Evolutionary conservation across 768 basidiomycete species (phyloP).

Genomic region (Trametes cinnabarina): DNA sequence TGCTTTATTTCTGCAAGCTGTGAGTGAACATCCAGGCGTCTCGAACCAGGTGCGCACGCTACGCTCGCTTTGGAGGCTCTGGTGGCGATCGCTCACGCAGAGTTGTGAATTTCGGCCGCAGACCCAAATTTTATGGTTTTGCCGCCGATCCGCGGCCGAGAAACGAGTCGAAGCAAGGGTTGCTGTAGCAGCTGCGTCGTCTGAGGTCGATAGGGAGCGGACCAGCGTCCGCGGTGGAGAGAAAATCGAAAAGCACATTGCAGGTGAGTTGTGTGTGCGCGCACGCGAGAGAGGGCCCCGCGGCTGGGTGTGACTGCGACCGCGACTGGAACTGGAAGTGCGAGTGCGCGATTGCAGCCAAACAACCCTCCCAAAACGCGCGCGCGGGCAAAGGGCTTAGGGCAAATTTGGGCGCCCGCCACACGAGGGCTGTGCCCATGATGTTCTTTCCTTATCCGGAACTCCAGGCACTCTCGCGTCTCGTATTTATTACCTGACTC

Average conservation of each 20-base stretch:
- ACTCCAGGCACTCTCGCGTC: constrained; percentile 22
- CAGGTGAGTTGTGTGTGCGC: constrained; percentile 19
- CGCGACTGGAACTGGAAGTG: background rate
- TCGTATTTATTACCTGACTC: constrained; percentile 29
- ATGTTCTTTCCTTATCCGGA: constrained; percentile 19
- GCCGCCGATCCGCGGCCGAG: constrained; percentile 27
- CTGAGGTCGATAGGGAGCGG: constrained; percentile 19
- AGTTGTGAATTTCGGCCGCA: background rate
- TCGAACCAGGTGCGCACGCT: background rate
- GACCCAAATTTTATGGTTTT: constrained; percentile 28
- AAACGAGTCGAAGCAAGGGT: constrained; percentile 23
- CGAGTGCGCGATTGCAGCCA: background rate
- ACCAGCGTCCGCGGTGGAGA: constrained; percentile 22
- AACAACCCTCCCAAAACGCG: background rate
- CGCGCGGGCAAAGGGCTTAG: constrained; percentile 23
- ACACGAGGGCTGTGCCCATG: constrained; percentile 17
- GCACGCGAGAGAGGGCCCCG: constrained; percentile 6
- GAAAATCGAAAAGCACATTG: constrained; percentile 14
- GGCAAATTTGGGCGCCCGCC: constrained; percentile 8
- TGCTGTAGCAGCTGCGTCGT: constrained; percentile 25
- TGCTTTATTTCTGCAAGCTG: constrained; percentile 16
- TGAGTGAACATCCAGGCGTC: constrained; percentile 17
- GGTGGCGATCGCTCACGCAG: background rate
- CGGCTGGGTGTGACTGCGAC: constrained; percentile 11
- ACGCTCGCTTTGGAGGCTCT: background rate